A percentile compares a stretch with the other conserved stretches of the same genome.
Evolutionary conservation across 2,329 filamentous ascomycete species (phyloP).

Genomic region (Bipolaris oryzae): DNA sequence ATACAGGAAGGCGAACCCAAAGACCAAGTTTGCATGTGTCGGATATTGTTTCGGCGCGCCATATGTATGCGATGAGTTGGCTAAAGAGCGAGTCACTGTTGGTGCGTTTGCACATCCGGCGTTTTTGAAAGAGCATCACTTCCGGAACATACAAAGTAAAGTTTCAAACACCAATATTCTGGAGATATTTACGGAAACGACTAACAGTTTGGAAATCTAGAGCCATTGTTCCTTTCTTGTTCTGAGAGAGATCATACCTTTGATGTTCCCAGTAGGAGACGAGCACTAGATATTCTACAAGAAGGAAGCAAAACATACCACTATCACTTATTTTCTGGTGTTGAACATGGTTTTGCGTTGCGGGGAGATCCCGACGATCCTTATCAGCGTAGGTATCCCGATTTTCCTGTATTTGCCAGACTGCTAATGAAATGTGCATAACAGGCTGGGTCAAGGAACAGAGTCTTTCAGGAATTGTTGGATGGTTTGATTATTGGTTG

Average conservation of each 20-base stretch:
- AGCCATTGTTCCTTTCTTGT: conserved; percentile 56
- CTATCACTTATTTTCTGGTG: conserved; percentile 42
- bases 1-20: conserved; percentile 39
- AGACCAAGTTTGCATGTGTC: conserved; percentile 51
- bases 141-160: conserved; percentile 47
- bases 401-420: background rate
- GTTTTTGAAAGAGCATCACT: conserved; percentile 57
- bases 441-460: conserved; percentile 39
- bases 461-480: conserved; percentile 34
- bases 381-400: conserved; percentile 40
- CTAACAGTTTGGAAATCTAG: background rate
- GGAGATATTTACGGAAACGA: too few relatives aligned
- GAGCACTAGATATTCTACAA: conserved; percentile 53
- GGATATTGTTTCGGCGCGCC: conserved; percentile 52
- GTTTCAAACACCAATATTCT: background rate
- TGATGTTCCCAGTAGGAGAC: conserved; percentile 44
- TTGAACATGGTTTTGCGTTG: conserved; percentile 46
- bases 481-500: conserved; percentile 27
- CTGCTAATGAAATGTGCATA: too few relatives aligned
- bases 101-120: conserved; percentile 61
- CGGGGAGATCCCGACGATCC: conserved; percentile 52
- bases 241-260: conserved; percentile 56
- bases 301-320: conserved; percentile 45
- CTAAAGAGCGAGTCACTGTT: conserved; percentile 45
- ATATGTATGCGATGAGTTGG: conserved; percentile 54